Base-by-base conservation (phyloP, 768 basidiomycete species). In the Pleurotus djamor region DNA sequence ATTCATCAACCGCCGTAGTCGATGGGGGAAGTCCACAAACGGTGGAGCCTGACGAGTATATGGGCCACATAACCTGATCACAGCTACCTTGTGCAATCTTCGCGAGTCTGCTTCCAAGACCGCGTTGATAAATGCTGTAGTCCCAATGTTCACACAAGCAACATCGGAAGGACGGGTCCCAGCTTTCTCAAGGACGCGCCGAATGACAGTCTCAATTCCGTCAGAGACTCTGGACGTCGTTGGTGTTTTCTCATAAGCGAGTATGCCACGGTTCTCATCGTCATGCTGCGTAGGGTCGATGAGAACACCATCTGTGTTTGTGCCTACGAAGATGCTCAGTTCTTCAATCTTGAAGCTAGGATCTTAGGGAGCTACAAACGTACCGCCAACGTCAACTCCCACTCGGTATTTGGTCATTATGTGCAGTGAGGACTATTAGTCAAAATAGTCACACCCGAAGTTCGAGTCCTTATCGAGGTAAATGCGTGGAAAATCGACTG, bases 101-200 rank as follows among this genome's bases (percentile, higher is more conserved):
- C 76, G 61, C 4, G 78, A 69, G 66, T 87, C 81, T 28, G 78
- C 68, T 70, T 87, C 84, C 14, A 88, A 75, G 2, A 89, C 79
- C 1, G 85, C 84, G 61, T 88, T 85, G 28, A 85, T 74, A 59
- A 84, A 84, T 52, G 83, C 83, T 0, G 86, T 87, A 0, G 86
- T 87, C 36, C 87, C 87, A 60, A 88, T 83, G 36, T 82, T 77
- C 60, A 88, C 66, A 5, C 81, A 79, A 52, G 81, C 72, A 36
- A 88, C 73, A 1, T 75, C 63, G 1, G 52, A 63, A 14, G 67
- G 65, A 51, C 75, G 67, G 4, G 79, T 66, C 1, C 67, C 65
- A 17, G 72, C 75, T 6, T 72, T 66, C 41, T 72, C 62, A 50
- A 88, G 69, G 4, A 85, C 78, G 1, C 69, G 69, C 10, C 72